These are phyloP conservation scores for Trifolium repens DNA, from an alignment of 306 rosid genomes.

Conservation along the genomic window DNA sequence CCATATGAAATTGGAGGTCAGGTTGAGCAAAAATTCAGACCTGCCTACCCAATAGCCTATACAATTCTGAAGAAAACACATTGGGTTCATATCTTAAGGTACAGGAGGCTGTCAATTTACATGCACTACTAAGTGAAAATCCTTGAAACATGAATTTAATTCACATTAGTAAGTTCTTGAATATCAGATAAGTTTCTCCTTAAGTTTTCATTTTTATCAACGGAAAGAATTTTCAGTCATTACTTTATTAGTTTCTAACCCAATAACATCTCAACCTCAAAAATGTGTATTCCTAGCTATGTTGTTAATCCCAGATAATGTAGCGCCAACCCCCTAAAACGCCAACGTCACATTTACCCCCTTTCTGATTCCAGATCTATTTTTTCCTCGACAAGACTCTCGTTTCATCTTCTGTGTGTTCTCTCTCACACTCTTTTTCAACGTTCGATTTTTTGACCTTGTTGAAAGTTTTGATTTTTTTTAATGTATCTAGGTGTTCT, in stretches of 20 bases:
- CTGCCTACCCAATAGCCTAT: neutral
- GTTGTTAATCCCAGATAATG: neutral
- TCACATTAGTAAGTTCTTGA: neutral
- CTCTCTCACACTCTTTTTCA: no score
- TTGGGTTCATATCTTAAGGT: constrained; percentile 1
- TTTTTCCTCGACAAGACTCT: no score
- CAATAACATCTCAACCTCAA: constrained; percentile 7
- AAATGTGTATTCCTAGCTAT: neutral
- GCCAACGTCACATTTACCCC: neutral
- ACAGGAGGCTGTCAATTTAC: constrained; percentile 11
- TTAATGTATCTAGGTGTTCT: no score
- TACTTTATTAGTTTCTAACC: neutral
- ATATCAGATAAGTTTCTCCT: neutral
- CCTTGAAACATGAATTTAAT: constrained; percentile 30
- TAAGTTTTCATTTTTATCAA: neutral
- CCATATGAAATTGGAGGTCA: neutral
- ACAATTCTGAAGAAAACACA: constrained; percentile 29
- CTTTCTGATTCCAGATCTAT: no score
- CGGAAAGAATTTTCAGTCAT: constrained; percentile 3
- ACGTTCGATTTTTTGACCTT: no score
- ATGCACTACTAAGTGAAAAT: neutral
- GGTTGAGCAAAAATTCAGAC: neutral
- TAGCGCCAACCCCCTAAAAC: neutral
- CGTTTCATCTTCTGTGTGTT: no score
- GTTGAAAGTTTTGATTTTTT: no score